Evolutionary conservation across 176 grass and related monocot species (phyloP).

Genomic region (Musa schizocarpa): DNA sequence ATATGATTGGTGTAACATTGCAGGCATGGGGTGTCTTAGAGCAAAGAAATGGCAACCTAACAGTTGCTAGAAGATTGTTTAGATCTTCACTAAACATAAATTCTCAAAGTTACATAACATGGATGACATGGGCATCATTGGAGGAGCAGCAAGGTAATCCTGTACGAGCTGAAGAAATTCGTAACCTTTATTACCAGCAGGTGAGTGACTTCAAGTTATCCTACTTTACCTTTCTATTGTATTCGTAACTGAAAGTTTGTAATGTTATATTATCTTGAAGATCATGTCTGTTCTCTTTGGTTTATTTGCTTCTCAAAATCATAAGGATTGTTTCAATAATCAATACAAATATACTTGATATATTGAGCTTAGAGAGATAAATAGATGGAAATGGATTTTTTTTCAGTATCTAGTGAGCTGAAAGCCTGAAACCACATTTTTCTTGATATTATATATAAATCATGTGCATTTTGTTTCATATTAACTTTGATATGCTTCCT

Average conservation of each 20-base stretch:
- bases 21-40: constrained; percentile 96
- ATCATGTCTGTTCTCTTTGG: neutral
- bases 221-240: neutral
- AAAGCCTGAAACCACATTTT: too few species aligned
- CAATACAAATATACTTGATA: neutral
- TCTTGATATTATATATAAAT: too few species aligned
- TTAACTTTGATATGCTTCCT: too few species aligned
- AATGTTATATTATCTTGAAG: neutral
- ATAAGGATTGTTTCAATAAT: neutral
- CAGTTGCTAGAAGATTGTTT: constrained; percentile 68
- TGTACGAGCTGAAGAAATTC: constrained; percentile 87
- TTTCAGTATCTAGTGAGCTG: neutral
- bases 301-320: neutral
- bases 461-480: too few species aligned
- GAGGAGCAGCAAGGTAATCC: constrained; percentile 69
- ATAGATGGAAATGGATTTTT: neutral
- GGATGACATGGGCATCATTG: constrained; percentile 87
- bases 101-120: constrained; percentile 96
- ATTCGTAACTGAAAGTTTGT: neutral
- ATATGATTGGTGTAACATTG: constrained; percentile 15
- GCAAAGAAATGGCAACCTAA: constrained; percentile 76
- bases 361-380: neutral
- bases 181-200: constrained; percentile 92
- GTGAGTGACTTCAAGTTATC: constrained; percentile 32
- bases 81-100: constrained; percentile 83